A percentile compares a stretch with the other conserved stretches of the same genome.
Evolutionary conservation across 2,329 filamentous ascomycete species (phyloP).

Genomic region (Colletotrichum costaricense): DNA sequence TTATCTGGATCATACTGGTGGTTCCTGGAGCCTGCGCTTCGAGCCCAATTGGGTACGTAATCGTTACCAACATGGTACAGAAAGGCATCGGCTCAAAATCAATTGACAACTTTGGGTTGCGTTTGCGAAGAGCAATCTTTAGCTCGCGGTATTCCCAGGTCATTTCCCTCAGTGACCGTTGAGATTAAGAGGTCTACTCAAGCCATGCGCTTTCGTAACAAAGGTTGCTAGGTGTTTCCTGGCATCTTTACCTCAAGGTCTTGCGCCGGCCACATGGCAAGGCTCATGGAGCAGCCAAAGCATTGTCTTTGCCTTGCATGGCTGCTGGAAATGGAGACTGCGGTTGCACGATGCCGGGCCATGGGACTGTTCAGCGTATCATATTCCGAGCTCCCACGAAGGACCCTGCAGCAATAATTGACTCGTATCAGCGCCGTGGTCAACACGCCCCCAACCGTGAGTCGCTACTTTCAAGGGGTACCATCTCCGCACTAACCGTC

Average conservation of each 20-base stretch:
- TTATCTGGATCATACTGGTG: neutral
- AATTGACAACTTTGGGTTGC: slow-evolving; percentile 1
- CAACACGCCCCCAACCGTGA: slow-evolving; percentile 7
- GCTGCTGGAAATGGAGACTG: neutral
- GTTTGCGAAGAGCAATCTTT: slow-evolving; percentile 6
- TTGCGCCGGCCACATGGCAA: slow-evolving; percentile 12
- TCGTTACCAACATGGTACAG: neutral
- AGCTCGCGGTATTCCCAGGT: slow-evolving; percentile 1
- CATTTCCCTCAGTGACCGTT: neutral
- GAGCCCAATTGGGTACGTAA: neutral
- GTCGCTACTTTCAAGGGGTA: slow-evolving; percentile 24
- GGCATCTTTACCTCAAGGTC: neutral
- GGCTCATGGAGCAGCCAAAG: neutral
- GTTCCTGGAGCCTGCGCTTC: neutral
- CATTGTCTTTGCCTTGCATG: slow-evolving; percentile 9
- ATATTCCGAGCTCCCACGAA: slow-evolving; percentile 11
- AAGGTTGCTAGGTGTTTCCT: slow-evolving; percentile 9
- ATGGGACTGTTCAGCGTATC: slow-evolving; percentile 9
- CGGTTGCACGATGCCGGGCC: slow-evolving; percentile 12
- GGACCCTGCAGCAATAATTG: slow-evolving; percentile 26
- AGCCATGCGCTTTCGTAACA: neutral
- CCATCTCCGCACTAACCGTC: slow-evolving; percentile 24
- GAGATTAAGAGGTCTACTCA: neutral
- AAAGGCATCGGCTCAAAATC: neutral
- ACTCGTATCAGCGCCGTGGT: slow-evolving; percentile 15